Evolutionary conservation across 352 stramenopile genomes (phyloP).

Genomic region (Pythium brassicae): DNA sequence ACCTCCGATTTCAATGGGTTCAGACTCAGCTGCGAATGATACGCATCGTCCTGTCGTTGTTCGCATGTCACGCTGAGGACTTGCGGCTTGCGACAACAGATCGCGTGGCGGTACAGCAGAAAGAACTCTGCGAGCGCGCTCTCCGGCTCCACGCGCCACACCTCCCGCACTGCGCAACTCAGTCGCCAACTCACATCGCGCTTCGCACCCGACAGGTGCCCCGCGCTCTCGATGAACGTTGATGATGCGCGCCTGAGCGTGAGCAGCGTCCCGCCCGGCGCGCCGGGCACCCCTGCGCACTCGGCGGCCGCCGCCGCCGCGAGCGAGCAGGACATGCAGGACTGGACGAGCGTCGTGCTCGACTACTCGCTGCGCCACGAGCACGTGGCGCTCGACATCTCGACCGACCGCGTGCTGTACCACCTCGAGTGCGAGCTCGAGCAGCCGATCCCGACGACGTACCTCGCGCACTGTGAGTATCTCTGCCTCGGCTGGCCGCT

Average conservation of each 20-base stretch:
- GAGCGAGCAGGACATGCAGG: constrained; percentile 21
- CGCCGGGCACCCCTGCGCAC: background rate
- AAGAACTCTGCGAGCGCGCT: too few relatives aligned
- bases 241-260: background rate
- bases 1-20: too few relatives aligned
- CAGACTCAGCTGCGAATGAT: too few relatives aligned
- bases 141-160: too few relatives aligned
- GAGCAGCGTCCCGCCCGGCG: background rate
- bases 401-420: constrained; percentile 41
- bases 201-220: too few relatives aligned
- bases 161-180: too few relatives aligned
- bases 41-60: too few relatives aligned
- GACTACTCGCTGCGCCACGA: constrained; percentile 37
- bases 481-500: constrained; percentile 45
- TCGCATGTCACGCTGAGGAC: too few relatives aligned
- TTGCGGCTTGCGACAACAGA: too few relatives aligned
- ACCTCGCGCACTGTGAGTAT: constrained; percentile 30
- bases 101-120: too few relatives aligned
- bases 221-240: background rate
- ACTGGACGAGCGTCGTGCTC: constrained; percentile 39
- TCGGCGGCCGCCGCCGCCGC: too few relatives aligned
- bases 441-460: constrained; percentile 26
- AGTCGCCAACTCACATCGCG: background rate
- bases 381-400: constrained; percentile 41
- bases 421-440: constrained; percentile 39